Percentiles rank a stretch among this genome's conserved stretches.
These are phyloP conservation scores for Debaryomyces sp. DNA, from an alignment of 1,139 yeast genomes.

Conservation along the genomic window DNA sequence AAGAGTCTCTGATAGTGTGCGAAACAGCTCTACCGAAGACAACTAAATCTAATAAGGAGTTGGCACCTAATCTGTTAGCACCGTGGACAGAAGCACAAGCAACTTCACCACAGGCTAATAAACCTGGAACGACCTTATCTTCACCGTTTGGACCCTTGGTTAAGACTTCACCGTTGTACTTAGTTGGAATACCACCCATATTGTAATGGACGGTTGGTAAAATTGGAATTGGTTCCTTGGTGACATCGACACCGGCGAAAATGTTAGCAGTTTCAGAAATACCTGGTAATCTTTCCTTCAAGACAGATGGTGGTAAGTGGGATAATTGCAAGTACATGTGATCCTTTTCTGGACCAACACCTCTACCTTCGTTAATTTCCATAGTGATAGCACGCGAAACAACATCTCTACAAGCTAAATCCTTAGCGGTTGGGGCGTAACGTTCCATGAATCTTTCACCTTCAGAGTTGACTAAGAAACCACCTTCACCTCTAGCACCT, in stretches of 20 bases:
- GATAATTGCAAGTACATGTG: conserved; percentile 94
- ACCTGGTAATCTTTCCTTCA: conserved; percentile 97
- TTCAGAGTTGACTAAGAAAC: conserved; percentile 90
- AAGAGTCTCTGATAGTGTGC: conserved; percentile 81
- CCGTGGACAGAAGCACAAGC: conserved; percentile 99
- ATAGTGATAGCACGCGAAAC: conserved; percentile 97
- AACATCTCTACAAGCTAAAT: conserved; percentile 97
- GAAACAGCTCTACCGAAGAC: conserved; percentile 99
- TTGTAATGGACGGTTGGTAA: conserved; percentile 98
- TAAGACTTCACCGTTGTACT: conserved; percentile 93
- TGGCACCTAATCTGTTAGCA: conserved; percentile 98
- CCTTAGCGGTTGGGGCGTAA: conserved; percentile 98
- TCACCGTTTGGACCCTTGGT: conserved; percentile 85
- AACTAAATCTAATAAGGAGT: conserved; percentile 93
- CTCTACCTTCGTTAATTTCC: conserved; percentile 99
- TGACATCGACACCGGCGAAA: conserved; percentile 98
- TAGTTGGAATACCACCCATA: conserved; percentile 99
- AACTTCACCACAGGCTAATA: conserved; percentile 97
- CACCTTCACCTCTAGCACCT: conserved; percentile 99
- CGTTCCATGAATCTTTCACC: conserved; percentile 99
- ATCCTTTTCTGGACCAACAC: conserved; percentile 96
- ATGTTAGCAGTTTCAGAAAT: conserved; percentile 97
- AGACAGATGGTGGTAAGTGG: conserved; percentile 89
- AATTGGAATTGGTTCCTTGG: conserved; percentile 98
- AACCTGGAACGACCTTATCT: conserved; percentile 90